These are phyloP conservation scores for Nemania sp. DNA, from an alignment of 2,329 filamentous ascomycete genomes.

Conservation along the genomic window DNA sequence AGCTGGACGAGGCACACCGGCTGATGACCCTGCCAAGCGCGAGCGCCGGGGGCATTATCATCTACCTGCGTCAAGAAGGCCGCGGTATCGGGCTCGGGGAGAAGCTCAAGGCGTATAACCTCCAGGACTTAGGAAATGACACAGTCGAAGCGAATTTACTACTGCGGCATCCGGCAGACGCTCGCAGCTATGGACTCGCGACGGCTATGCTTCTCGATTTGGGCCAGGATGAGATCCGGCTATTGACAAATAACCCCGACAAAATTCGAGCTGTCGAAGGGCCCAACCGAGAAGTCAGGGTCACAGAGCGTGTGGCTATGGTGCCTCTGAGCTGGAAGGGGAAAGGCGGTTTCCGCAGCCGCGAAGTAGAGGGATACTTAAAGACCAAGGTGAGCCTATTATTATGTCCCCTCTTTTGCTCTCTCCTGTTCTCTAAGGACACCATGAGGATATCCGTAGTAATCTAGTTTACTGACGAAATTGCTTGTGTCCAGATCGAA, in stretches of 20 bases:
- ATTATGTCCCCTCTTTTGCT: neutral
- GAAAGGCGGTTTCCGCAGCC: slow-evolving; percentile 78
- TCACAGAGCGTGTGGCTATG: slow-evolving; percentile 92
- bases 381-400: slow-evolving; percentile 77
- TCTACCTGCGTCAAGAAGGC: slow-evolving; percentile 94
- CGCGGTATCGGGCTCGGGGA: slow-evolving; percentile 92
- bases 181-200: slow-evolving; percentile 91
- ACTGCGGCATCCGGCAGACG: slow-evolving; percentile 89
- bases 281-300: slow-evolving; percentile 81
- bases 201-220: slow-evolving; percentile 92
- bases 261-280: slow-evolving; percentile 95
- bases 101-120: slow-evolving; percentile 97
- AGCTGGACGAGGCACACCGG: slow-evolving; percentile 92
- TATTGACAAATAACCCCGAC: slow-evolving; percentile 96
- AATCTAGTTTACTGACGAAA: slow-evolving; percentile 10
- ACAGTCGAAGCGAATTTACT: slow-evolving; percentile 95
- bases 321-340: slow-evolving; percentile 92
- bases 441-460: neutral
- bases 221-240: slow-evolving; percentile 73
- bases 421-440: neutral
- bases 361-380: slow-evolving; percentile 91
- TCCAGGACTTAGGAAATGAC: slow-evolving; percentile 95
- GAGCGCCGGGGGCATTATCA: slow-evolving; percentile 79
- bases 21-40: slow-evolving; percentile 77
- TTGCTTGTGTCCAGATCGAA: slow-evolving; percentile 63